Evolutionary conservation across 441 rosid genomes (phyloP).

Genomic region (Theobroma grandiflorum): DNA sequence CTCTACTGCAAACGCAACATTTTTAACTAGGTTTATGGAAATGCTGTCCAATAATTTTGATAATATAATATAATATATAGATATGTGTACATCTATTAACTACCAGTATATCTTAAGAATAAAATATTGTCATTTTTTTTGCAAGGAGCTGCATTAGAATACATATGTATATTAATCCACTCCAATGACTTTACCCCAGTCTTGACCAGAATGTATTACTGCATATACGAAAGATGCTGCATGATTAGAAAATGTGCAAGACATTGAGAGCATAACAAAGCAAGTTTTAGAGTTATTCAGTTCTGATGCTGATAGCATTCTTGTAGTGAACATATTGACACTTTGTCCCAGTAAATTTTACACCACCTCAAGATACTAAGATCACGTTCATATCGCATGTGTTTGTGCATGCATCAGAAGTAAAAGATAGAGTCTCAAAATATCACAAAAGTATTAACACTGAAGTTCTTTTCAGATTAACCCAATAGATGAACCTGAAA

Average conservation of each 20-base stretch:
- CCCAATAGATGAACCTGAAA: neutral
- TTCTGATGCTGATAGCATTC: neutral
- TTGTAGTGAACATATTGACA: neutral
- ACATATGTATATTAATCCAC: too few relatives aligned
- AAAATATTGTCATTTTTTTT: too few relatives aligned
- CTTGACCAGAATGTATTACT: neutral
- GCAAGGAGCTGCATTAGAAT: too few relatives aligned
- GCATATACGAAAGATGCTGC: neutral
- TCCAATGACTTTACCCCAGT: neutral
- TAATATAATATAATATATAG: too few relatives aligned
- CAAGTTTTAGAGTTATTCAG: neutral
- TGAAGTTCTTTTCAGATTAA: neutral
- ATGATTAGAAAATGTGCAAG: neutral
- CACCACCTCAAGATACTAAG: neutral
- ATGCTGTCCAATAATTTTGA: neutral
- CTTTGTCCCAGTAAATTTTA: neutral
- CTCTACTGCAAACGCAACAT: constrained; percentile 1
- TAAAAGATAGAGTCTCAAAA: neutral
- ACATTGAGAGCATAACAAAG: neutral
- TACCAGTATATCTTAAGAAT: too few relatives aligned
- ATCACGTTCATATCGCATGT: neutral
- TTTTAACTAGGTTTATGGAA: neutral
- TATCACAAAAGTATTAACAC: neutral
- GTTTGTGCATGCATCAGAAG: neutral
- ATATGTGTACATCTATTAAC: too few relatives aligned